Evolutionary conservation across 495 filamentous ascomycete genomes (phyloP).

Genomic region (Patellaria atrata): DNA sequence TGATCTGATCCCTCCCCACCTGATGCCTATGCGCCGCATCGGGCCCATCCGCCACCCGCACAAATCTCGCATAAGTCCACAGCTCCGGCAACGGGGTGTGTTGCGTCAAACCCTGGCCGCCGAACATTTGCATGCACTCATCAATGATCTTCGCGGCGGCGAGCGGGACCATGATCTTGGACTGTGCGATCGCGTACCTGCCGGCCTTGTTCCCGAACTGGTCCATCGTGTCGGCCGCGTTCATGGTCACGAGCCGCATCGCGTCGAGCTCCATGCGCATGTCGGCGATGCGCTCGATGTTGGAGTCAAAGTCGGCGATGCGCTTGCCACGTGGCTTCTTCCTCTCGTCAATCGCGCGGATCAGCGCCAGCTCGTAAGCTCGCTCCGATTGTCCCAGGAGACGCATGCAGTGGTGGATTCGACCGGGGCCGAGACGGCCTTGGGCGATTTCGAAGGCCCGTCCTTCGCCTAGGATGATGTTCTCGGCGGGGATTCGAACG

Average conservation of each 20-base stretch:
- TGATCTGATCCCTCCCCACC: slow-evolving; percentile 30
- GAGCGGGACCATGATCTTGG: slow-evolving; percentile 29
- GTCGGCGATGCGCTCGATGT: slow-evolving; percentile 29
- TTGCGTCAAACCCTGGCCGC: slow-evolving; percentile 29
- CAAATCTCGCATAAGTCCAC: slow-evolving; percentile 31
- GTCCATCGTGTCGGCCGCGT: slow-evolving; percentile 31
- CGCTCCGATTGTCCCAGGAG: slow-evolving; percentile 29
- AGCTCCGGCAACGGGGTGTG: slow-evolving; percentile 30
- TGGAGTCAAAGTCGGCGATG: slow-evolving; percentile 30
- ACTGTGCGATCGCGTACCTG: slow-evolving; percentile 28
- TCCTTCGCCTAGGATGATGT: slow-evolving; percentile 31
- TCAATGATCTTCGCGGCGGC: slow-evolving; percentile 27
- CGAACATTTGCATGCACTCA: slow-evolving; percentile 32
- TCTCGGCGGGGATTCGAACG: slow-evolving; percentile 26
- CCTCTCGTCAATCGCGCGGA: slow-evolving; percentile 24
- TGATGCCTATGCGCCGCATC: slow-evolving; percentile 31
- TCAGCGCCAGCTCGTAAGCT: slow-evolving; percentile 28
- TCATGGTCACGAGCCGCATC: slow-evolving; percentile 27
- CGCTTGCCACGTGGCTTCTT: slow-evolving; percentile 29
- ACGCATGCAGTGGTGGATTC: slow-evolving; percentile 33
- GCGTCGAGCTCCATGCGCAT: slow-evolving; percentile 29
- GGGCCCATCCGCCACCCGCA: slow-evolving; percentile 30
- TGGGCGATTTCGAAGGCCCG: slow-evolving; percentile 33
- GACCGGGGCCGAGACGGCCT: slow-evolving; percentile 29
- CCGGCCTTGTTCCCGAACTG: slow-evolving; percentile 27